Evolutionary conservation across 2,329 filamentous ascomycete genomes (phyloP), one percentile per base, ranked within the genome.

Genomic region (Diaporthe longicolla): DNA sequence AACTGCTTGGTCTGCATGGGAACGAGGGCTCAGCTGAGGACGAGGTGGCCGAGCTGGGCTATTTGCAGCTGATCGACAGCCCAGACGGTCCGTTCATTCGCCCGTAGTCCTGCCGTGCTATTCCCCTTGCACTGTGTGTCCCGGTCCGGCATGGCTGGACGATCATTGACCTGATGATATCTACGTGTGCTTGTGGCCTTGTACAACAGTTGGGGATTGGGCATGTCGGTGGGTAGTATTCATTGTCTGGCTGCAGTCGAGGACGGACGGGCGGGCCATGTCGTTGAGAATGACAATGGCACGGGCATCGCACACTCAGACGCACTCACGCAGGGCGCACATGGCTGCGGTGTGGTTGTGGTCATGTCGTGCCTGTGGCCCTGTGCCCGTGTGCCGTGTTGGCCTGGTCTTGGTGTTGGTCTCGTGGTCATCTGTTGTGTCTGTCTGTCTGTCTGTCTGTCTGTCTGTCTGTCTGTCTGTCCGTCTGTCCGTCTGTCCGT

Each of bases 21-120:
- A 43, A 15, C 43, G 26, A 68, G 45, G 63, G 48, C 63, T 26
- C 63, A 54, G 63, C 63, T 68, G 63, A 54, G 45, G 48, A 68
- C 4, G 63, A 40, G 32, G 32, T 24, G 61, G 63, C 63, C 63
- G 15, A 40, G 45, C 32, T 37, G 63, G 48, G 63, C 63, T 26
- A 68, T 68, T 54, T 68, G 63, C 63, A 66, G 63, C 63, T 66
- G 63, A 66, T 66, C 29, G 63, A 52, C 63, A 32, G 52, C 26
- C 26, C 52, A 55, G 52, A 19, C 57, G 15, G 40, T 35, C 26
- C 59, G 50, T 26, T 65, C 43, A 32, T 32, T 32, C 29, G 29
- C 29, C 29, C 29, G 4, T 7, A 32, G 29, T 32, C 29, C 29
- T 32, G 29, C 29, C 29, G 29, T 32, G 35, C 26, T 50, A 21